Evolutionary conservation across 768 basidiomycete species (phyloP).

Genomic region (Pulveroboletus sp.): DNA sequence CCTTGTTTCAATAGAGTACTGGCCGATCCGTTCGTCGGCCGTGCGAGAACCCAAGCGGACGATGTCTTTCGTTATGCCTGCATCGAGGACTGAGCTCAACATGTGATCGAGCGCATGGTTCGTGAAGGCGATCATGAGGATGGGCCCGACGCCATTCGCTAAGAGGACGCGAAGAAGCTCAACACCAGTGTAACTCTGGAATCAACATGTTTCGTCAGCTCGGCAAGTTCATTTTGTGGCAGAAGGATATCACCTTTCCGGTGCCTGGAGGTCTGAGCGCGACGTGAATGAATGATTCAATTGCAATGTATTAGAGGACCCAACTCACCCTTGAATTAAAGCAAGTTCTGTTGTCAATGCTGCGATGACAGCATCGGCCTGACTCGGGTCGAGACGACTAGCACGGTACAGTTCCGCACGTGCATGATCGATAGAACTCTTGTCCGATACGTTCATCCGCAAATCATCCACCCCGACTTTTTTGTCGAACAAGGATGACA

Average conservation of each 20-base stretch:
- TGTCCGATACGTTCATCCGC: conserved; percentile 39
- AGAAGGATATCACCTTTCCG: conserved; percentile 51
- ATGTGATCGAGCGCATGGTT: conserved; percentile 81
- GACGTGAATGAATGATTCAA: not conserved
- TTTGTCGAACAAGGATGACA: conserved; percentile 49
- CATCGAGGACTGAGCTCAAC: conserved; percentile 60
- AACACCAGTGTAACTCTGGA: conserved; percentile 61
- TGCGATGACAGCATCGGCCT: conserved; percentile 65
- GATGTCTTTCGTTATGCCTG: conserved; percentile 51
- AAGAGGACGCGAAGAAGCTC: conserved; percentile 68
- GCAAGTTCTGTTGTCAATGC: conserved; percentile 55
- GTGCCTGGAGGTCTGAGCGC: conserved; percentile 66
- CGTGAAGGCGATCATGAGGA: conserved; percentile 62
- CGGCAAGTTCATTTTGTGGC: not conserved
- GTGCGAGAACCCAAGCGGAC: conserved; percentile 69
- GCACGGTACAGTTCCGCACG: conserved; percentile 40
- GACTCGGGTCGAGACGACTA: conserved; percentile 65
- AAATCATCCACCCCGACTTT: conserved; percentile 39
- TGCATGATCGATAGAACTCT: conserved; percentile 43
- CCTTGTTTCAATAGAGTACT: conserved; percentile 57
- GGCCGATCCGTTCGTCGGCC: conserved; percentile 52
- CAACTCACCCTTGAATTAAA: conserved; percentile 66
- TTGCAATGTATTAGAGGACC: not conserved
- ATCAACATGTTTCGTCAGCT: not conserved
- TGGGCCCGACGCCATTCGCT: conserved; percentile 46